Conservation (phyloP, 2,329 filamentous ascomycete species). For the Neonectria neomacrospora region DNA sequence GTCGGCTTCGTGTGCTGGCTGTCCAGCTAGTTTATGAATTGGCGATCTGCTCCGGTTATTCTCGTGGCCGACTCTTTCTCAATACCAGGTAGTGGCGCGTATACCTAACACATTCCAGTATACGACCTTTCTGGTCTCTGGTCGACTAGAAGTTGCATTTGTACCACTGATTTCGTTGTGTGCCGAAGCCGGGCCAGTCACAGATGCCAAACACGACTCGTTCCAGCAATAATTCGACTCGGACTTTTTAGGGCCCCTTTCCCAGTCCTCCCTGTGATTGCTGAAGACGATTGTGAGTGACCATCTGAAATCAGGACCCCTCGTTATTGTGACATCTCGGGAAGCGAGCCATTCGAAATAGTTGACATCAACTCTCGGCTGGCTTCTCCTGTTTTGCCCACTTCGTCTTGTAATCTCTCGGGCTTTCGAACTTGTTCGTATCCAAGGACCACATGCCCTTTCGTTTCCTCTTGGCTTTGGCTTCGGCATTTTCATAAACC, state of each 20-base stretch:
- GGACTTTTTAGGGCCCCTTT: not conserved
- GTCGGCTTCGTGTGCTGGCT: not conserved
- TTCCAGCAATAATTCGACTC: not conserved
- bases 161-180: not conserved
- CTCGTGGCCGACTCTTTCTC: not conserved
- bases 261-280: not conserved
- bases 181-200: not conserved
- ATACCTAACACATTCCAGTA: not conserved
- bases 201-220: not conserved
- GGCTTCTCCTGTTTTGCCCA: constrained; percentile 43
- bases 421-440: constrained; percentile 77
- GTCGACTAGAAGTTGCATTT: not conserved
- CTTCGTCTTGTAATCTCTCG: constrained; percentile 82
- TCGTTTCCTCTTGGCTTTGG: constrained; percentile 70
- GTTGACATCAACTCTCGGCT: constrained; percentile 22
- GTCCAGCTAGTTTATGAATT: not conserved
- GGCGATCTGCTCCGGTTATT: not conserved
- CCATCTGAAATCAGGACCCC: not conserved
- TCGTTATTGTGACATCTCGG: not conserved
- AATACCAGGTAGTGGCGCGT: not conserved
- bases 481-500: constrained; percentile 74
- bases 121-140: not conserved
- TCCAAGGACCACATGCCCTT: constrained; percentile 81
- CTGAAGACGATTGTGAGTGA: not conserved
- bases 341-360: not conserved